Conservation (phyloP, 2,329 filamentous ascomycete species). For the Botrytis porri region DNA sequence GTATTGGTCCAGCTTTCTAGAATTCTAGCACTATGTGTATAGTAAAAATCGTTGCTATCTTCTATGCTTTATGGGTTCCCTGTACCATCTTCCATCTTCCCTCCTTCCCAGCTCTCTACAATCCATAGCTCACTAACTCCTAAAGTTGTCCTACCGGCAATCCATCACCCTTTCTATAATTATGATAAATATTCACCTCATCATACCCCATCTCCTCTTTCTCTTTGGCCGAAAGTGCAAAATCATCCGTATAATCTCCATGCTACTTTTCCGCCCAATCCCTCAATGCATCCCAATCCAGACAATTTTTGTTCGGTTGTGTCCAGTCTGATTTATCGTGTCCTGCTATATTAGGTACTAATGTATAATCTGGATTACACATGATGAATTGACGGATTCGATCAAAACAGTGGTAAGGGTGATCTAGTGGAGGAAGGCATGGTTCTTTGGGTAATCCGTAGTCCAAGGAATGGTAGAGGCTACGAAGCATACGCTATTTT, state of each 20-base stretch:
- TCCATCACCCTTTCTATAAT: slow-evolving; percentile 1
- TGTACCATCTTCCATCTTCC: not conserved
- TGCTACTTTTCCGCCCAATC: slow-evolving; percentile 8
- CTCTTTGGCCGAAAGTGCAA: not conserved
- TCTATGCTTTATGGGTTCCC: not conserved
- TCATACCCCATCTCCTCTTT: not conserved
- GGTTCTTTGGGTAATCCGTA: not conserved
- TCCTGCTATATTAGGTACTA: slow-evolving; percentile 8
- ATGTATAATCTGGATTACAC: slow-evolving; percentile 21
- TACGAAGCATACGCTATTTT: slow-evolving; percentile 5
- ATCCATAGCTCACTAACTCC: not conserved
- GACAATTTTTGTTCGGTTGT: slow-evolving; percentile 2
- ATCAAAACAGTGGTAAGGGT: slow-evolving; percentile 20
- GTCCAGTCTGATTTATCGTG: not conserved
- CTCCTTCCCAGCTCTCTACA: no score
- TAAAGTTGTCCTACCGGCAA: slow-evolving; percentile 4
- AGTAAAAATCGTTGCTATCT: not conserved
- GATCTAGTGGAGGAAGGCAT: not conserved
- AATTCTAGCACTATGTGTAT: not conserved
- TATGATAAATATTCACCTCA: not conserved
- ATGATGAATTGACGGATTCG: slow-evolving; percentile 20
- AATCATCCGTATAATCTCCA: not conserved
- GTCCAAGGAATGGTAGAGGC: not conserved
- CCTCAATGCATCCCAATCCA: slow-evolving; percentile 13
- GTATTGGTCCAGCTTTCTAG: not conserved